These are phyloP conservation scores for Strobilomyces confusus DNA, from an alignment of 768 basidiomycete genomes.

Conservation along the genomic window DNA sequence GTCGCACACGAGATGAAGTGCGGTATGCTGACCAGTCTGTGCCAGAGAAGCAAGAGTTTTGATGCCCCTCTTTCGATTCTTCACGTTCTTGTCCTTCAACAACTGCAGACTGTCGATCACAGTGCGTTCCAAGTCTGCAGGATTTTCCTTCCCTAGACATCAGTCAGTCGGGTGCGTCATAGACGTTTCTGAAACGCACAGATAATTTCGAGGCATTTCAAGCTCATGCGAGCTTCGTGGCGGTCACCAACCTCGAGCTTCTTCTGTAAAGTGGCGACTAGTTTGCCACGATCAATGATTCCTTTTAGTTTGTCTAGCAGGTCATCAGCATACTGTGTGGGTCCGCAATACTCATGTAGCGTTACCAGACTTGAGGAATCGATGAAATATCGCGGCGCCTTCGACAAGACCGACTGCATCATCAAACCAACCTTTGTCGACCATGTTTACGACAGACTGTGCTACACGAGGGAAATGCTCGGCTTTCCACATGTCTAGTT, in stretches of 20 bases:
- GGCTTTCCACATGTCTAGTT: background rate
- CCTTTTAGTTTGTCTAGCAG: background rate
- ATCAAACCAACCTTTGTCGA: background rate
- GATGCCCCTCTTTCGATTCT: background rate
- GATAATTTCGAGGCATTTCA: background rate
- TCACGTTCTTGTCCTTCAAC: background rate
- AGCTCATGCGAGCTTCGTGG: conserved; percentile 3
- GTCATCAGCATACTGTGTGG: background rate
- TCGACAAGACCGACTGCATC: background rate
- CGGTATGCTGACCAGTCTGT: background rate
- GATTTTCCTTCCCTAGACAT: background rate
- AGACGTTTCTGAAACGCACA: background rate
- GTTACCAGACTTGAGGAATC: background rate
- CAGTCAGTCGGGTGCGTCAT: background rate
- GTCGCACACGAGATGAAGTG: background rate
- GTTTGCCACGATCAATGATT: background rate
- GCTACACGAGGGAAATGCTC: background rate
- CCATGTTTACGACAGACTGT: background rate
- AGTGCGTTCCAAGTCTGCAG: background rate
- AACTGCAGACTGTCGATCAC: background rate
- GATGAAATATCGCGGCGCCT: background rate
- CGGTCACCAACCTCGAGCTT: background rate
- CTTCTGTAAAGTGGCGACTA: background rate
- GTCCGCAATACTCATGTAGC: background rate
- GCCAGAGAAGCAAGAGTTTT: background rate